phyloP scores from a whole-genome alignment of 1,139 yeast genomes.

The Martiniozyma asiatica region DNA sequence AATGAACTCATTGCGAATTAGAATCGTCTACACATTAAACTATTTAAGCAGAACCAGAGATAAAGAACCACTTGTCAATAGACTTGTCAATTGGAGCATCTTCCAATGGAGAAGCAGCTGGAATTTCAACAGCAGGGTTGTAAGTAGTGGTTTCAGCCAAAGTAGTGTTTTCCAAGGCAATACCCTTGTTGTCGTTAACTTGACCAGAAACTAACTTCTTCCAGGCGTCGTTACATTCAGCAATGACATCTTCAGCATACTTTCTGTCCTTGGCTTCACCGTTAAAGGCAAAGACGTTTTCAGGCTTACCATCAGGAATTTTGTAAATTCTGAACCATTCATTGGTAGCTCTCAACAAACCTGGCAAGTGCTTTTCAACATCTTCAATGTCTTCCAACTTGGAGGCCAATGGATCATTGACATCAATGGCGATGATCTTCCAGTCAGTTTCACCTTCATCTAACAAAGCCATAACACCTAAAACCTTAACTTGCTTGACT shows the following conservation, averaged over 20 bases:
- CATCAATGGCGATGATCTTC: slow-evolving; percentile 74
- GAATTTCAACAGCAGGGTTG: slow-evolving; percentile 43
- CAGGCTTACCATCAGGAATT: slow-evolving; percentile 84
- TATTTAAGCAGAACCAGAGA: slow-evolving; percentile 68
- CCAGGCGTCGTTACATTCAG: slow-evolving; percentile 70
- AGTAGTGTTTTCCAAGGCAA: slow-evolving; percentile 65
- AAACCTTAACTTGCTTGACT: slow-evolving; percentile 68
- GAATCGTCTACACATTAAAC: no score
- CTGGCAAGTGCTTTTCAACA: slow-evolving; percentile 66
- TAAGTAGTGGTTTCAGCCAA: slow-evolving; percentile 44
- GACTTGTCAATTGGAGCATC: slow-evolving; percentile 96
- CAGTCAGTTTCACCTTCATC: slow-evolving; percentile 94
- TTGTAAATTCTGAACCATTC: slow-evolving; percentile 91
- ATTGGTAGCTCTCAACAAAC: slow-evolving; percentile 67
- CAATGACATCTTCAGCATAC: slow-evolving; percentile 61
- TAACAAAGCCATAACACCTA: slow-evolving; percentile 77
- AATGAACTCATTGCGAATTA: no score
- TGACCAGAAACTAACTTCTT: slow-evolving; percentile 43
- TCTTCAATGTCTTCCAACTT: slow-evolving; percentile 67
- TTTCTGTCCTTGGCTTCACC: slow-evolving; percentile 67
- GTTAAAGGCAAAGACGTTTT: slow-evolving; percentile 73
- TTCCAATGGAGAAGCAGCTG: slow-evolving; percentile 57
- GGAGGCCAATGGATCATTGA: slow-evolving; percentile 63
- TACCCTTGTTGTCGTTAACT: slow-evolving; percentile 32
- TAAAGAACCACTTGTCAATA: slow-evolving; percentile 97